Evolutionary conservation across 2,329 filamentous ascomycete genomes (phyloP).

Genomic region (Ambrosiella cleistominuta): DNA sequence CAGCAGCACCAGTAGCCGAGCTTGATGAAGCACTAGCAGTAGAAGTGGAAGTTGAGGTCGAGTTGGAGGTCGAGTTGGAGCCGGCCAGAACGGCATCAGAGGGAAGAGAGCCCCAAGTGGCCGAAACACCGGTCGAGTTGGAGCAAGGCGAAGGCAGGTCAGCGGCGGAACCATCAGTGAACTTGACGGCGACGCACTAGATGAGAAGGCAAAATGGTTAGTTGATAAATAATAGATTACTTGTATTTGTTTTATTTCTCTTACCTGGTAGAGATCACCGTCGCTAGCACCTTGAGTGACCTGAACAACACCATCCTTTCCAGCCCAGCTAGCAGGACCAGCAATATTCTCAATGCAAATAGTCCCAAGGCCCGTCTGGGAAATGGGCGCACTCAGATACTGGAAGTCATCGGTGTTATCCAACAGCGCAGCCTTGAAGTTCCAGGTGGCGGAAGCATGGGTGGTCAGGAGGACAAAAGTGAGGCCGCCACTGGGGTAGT

Average conservation of each 20-base stretch:
- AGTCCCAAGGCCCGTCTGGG: conserved; percentile 34
- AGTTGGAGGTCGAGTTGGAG: conserved; percentile 4
- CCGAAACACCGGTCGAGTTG: conserved; percentile 7
- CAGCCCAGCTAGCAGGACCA: conserved; percentile 32
- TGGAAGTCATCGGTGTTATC: conserved; percentile 10
- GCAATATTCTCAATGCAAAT: conserved; percentile 35
- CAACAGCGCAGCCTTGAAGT: conserved; percentile 10
- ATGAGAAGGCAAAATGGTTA: neutral
- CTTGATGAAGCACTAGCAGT: conserved; percentile 4
- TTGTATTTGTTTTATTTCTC: conserved; percentile 8
- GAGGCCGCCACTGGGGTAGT: conserved; percentile 10
- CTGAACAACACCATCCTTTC: conserved; percentile 36
- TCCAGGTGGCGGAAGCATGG: conserved; percentile 8
- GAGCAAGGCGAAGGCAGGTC: conserved; percentile 8
- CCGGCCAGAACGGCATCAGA: conserved; percentile 9
- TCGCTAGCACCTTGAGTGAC: conserved; percentile 35
- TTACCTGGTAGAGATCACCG: conserved; percentile 39
- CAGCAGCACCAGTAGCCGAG: conserved; percentile 7
- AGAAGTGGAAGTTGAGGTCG: conserved; percentile 3
- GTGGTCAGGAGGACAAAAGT: conserved; percentile 11
- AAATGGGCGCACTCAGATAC: conserved; percentile 8
- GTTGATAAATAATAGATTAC: neutral
- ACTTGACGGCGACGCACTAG: conserved; percentile 12
- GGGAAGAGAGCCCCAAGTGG: conserved; percentile 1
- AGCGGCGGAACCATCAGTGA: conserved; percentile 5